Evolutionary conservation across 2,329 filamentous ascomycete genomes (phyloP).

Genomic region (Ascomycota sp.): DNA sequence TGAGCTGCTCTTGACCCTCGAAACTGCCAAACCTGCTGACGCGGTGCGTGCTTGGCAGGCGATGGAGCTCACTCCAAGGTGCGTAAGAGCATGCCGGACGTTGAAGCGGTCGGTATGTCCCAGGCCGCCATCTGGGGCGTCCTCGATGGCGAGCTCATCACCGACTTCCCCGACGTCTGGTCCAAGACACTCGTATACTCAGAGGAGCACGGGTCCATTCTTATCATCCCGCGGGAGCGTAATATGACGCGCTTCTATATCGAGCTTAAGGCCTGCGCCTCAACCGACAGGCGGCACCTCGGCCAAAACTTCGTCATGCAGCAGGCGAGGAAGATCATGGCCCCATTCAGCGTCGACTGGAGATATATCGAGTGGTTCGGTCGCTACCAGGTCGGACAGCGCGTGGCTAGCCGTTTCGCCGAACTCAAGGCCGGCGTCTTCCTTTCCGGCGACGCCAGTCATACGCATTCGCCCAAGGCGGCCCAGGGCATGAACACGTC

Average conservation of each 20-base stretch:
- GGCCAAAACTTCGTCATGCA: constrained; percentile 52
- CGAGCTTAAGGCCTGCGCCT: constrained; percentile 27
- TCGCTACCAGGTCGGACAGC: constrained; percentile 49
- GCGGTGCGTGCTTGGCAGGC: constrained; percentile 13
- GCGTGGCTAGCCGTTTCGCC: constrained; percentile 49
- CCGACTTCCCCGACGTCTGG: constrained; percentile 57
- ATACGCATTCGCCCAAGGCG: constrained; percentile 53
- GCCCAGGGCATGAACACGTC: constrained; percentile 48
- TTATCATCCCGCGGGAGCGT: constrained; percentile 54
- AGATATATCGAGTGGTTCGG: constrained; percentile 50
- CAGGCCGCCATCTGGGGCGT: constrained; percentile 45
- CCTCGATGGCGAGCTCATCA: constrained; percentile 48
- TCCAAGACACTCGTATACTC: constrained; percentile 52
- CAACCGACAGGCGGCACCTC: constrained; percentile 17
- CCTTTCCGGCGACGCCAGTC: constrained; percentile 48
- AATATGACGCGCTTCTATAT: constrained; percentile 50
- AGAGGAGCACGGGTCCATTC: constrained; percentile 44
- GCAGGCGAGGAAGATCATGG: constrained; percentile 39
- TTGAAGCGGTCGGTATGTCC: constrained; percentile 33
- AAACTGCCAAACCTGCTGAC: background rate
- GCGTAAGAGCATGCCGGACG: constrained; percentile 38
- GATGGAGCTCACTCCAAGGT: constrained; percentile 56
- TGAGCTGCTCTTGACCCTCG: constrained; percentile 9
- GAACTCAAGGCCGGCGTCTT: constrained; percentile 43
- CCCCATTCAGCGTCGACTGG: constrained; percentile 36